A percentile compares a stretch with the other conserved stretches of the same genome.
These are phyloP conservation scores for Phyllosticta citribraziliensis DNA, from an alignment of 2,329 filamentous ascomycete species.

Conservation along the genomic window DNA sequence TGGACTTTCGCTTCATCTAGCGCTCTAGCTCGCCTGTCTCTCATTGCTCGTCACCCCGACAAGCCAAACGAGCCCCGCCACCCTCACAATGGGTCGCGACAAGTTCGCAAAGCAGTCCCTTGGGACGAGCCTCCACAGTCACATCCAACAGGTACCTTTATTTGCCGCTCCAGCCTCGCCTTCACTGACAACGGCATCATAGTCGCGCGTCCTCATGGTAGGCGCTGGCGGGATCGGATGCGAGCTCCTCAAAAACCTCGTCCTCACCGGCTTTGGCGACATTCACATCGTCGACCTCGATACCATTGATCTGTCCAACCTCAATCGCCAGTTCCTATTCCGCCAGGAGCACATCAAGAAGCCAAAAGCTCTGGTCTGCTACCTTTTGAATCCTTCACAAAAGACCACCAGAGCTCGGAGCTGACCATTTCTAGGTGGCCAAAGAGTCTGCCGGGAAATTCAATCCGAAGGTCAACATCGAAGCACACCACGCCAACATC, in stretches of 20 bases:
- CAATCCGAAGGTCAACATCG: conserved; percentile 77
- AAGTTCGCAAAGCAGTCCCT: conserved; percentile 52
- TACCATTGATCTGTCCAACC: conserved; percentile 94
- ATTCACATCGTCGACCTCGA: conserved; percentile 94
- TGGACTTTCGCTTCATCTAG: conserved; percentile 8
- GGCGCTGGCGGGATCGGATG: conserved; percentile 96
- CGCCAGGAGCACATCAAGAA: conserved; percentile 97
- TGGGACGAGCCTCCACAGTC: conserved; percentile 51
- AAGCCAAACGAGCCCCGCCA: not conserved
- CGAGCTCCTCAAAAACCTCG: conserved; percentile 93
- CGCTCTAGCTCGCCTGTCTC: conserved; percentile 1
- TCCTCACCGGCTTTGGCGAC: conserved; percentile 82
- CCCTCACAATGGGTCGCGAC: conserved; percentile 37
- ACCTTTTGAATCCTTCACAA: not conserved
- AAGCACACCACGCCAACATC: conserved; percentile 89
- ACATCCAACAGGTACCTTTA: conserved; percentile 56
- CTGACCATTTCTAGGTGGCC: conserved; percentile 54
- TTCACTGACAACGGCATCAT: conserved; percentile 21
- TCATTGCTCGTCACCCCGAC: conserved; percentile 7
- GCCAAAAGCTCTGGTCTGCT: conserved; percentile 68
- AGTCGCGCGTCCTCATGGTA: conserved; percentile 87
- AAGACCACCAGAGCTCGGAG: not conserved
- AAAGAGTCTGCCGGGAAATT: conserved; percentile 86
- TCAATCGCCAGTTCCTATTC: conserved; percentile 97
- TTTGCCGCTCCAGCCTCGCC: not conserved